Percentiles rank a stretch among this genome's conserved stretches.
Evolutionary conservation across 805 yeast species (phyloP).

Genomic region (Blastobotrys peoriensis): DNA sequence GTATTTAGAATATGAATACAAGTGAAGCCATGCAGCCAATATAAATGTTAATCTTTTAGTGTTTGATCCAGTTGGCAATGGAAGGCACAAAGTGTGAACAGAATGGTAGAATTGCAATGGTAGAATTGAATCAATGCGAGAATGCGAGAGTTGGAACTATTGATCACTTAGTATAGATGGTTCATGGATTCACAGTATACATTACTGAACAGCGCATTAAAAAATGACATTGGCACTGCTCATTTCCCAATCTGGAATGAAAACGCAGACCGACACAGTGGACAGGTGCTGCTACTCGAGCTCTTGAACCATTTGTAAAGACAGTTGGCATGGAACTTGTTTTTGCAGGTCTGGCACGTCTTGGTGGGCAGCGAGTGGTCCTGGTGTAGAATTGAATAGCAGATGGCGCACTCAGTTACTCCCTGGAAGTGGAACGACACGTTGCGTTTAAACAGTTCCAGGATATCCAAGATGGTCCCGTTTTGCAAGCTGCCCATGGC

Average conservation of each 20-base stretch:
- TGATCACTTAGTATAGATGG: no score
- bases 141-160: no score
- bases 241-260: slow-evolving; percentile 19
- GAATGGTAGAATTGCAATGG: no score
- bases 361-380: slow-evolving; percentile 89
- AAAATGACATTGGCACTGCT: no score
- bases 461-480: slow-evolving; percentile 51
- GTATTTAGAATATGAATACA: no score
- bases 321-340: slow-evolving; percentile 94
- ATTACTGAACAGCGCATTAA: no score
- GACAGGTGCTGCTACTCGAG: slow-evolving; percentile 88
- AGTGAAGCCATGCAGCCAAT: no score
- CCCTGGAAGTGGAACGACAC: slow-evolving; percentile 85
- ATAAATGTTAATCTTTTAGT: no score
- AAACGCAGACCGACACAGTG: slow-evolving; percentile 75
- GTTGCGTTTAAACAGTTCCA: slow-evolving; percentile 64
- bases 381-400: slow-evolving; percentile 86
- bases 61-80: no score
- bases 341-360: slow-evolving; percentile 81
- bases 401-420: slow-evolving; percentile 94
- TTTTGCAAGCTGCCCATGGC: slow-evolving; percentile 61
- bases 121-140: no score
- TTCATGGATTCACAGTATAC: no score
- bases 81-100: no score
- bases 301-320: slow-evolving; percentile 96